These are phyloP conservation scores for Neocatenulostroma microsporum DNA, from an alignment of 2,329 filamentous ascomycete species.

Conservation along the genomic window DNA sequence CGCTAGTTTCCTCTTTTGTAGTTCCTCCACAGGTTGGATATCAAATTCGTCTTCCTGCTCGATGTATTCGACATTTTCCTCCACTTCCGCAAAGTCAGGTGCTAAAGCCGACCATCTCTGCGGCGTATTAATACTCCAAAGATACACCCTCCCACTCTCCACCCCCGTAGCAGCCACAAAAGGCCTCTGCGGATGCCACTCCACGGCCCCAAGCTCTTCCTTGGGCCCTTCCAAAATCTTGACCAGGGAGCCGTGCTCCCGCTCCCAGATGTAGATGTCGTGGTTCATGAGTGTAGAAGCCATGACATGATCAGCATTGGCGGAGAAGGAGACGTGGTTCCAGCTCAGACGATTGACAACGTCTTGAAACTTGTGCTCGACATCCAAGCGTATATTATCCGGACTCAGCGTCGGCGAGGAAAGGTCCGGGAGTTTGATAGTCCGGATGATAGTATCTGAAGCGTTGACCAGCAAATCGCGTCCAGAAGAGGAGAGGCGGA, in stretches of 20 bases:
- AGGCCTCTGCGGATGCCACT: constrained; percentile 89
- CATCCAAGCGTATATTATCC: constrained; percentile 77
- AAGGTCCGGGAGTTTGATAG: constrained; percentile 77
- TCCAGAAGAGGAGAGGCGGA: constrained; percentile 77
- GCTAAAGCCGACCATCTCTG: constrained; percentile 97
- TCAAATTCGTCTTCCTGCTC: constrained; percentile 97
- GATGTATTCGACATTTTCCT: constrained; percentile 96
- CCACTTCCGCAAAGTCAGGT: constrained; percentile 93
- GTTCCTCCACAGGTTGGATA: constrained; percentile 89
- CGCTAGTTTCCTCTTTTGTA: constrained; percentile 83
- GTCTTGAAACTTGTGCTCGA: constrained; percentile 98
- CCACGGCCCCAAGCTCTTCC: constrained; percentile 91
- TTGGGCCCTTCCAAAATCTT: constrained; percentile 96
- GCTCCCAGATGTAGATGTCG: constrained; percentile 97
- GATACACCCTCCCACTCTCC: constrained; percentile 86
- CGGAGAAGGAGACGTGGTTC: constrained; percentile 95
- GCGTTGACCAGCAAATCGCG: constrained; percentile 85
- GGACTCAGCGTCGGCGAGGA: constrained; percentile 58
- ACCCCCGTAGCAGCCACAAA: constrained; percentile 85
- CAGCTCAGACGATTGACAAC: constrained; percentile 90
- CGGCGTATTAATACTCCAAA: constrained; percentile 91
- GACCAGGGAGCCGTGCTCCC: constrained; percentile 83
- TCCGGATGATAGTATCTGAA: constrained; percentile 89
- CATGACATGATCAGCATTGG: constrained; percentile 89
- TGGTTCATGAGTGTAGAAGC: constrained; percentile 98